Evolutionary conservation across 768 basidiomycete genomes (phyloP).

Genomic region (Hericium coralloides): DNA sequence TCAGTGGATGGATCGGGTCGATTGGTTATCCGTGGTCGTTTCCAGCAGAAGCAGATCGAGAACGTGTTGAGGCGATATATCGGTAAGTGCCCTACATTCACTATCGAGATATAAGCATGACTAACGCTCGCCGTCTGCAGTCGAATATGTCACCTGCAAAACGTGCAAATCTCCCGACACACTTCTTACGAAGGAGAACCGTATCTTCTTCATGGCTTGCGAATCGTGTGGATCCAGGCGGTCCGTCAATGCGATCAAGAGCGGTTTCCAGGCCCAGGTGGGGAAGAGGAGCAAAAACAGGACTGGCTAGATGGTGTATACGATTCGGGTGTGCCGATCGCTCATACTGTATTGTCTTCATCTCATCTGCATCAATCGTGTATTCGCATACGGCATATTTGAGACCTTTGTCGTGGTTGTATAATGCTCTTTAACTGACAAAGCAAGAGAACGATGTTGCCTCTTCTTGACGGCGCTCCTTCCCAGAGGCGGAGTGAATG

Average conservation of each 20-base stretch:
- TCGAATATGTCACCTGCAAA: conserved; percentile 98
- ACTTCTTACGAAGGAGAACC: conserved; percentile 92
- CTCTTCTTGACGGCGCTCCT: too few relatives aligned
- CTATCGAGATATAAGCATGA: background rate
- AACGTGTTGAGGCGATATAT: conserved; percentile 95
- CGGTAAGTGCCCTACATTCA: conserved; percentile 42
- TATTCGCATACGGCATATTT: background rate
- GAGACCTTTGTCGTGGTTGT: background rate
- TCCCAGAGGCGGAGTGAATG: too few relatives aligned
- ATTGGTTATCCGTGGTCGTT: conserved; percentile 94
- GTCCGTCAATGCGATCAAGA: conserved; percentile 95
- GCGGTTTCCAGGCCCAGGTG: conserved; percentile 95
- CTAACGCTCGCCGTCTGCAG: conserved; percentile 29
- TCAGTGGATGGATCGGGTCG: conserved; percentile 88
- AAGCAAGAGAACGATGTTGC: too few relatives aligned
- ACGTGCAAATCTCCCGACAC: conserved; percentile 99
- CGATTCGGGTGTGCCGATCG: conserved; percentile 2
- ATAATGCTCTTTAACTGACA: background rate
- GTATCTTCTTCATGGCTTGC: conserved; percentile 97
- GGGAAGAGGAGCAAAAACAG: conserved; percentile 82
- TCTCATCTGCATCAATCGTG: conserved; percentile 3
- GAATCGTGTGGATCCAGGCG: conserved; percentile 86
- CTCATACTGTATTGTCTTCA: conserved; percentile 13
- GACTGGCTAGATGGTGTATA: conserved; percentile 35
- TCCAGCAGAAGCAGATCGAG: conserved; percentile 98